Evolutionary conservation across 495 filamentous ascomycete genomes (phyloP).

Genomic region (Bathelium albidoporum): DNA sequence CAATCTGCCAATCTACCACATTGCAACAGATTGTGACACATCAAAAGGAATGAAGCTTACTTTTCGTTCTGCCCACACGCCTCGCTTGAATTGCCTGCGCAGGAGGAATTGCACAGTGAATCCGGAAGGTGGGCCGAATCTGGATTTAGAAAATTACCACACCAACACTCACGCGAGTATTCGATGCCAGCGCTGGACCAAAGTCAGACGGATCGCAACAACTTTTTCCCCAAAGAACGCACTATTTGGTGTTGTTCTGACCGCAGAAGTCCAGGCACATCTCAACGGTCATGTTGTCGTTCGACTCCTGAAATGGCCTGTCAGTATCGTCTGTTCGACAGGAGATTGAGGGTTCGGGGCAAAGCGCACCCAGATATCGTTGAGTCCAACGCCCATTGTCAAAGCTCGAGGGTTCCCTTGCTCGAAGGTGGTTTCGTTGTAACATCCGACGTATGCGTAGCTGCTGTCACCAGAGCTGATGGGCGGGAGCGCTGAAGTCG

Average conservation of each 20-base stretch:
- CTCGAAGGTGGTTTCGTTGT: constrained; percentile 24
- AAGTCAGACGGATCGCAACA: not conserved
- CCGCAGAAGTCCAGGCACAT: not conserved
- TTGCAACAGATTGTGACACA: not conserved
- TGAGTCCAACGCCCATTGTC: not conserved
- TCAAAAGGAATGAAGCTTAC: not conserved
- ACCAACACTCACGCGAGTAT: constrained; percentile 1
- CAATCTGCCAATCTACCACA: not conserved
- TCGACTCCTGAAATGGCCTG: not conserved
- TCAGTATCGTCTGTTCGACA: not conserved
- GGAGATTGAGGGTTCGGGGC: not conserved
- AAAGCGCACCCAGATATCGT: not conserved
- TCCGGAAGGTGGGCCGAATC: not conserved
- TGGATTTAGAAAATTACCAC: not conserved
- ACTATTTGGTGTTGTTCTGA: constrained; percentile 2
- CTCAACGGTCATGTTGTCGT: not conserved
- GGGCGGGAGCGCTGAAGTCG: not conserved
- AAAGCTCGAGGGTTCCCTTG: not conserved
- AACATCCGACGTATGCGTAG: constrained; percentile 28
- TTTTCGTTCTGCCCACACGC: not conserved
- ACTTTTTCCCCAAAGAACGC: not conserved
- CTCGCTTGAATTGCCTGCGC: not conserved
- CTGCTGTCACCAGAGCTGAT: not conserved
- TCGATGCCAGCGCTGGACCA: not conserved
- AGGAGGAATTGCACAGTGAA: not conserved